Evolutionary conservation across 2,329 filamentous ascomycete genomes (phyloP), one percentile per base, ranked within the genome.

Genomic region (Alternaria novae-zelandiae): DNA sequence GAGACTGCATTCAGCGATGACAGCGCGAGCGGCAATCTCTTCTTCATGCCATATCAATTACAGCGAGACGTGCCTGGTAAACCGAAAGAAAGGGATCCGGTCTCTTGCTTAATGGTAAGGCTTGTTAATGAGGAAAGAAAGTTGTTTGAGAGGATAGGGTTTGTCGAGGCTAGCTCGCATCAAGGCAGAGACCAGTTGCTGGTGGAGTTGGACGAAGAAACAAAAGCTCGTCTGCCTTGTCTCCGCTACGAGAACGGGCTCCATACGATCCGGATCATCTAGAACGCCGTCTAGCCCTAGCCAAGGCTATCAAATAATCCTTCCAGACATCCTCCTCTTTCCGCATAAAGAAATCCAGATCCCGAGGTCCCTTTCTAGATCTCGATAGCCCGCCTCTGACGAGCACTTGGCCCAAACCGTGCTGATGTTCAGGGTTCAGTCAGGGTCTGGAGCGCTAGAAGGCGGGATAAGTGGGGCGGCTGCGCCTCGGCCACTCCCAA

Each of bases 221-320:
- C 36, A 6, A 68, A 68, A n/a, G 53, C 44, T 23, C 30, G 21
- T 12, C 28, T 70, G 11, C 64, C 61, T 8, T 69, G 64, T 36
- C 45, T 69, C 9, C 41, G 56, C n/a, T 67, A 65, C 26, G 53
- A 68, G 30, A 44, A 63, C 20, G 57, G 68, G 2, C 17, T 54
- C 8, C 64, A 65, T 17, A 67, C 59, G 13, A 61, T 68, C 58
- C 61, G 64, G 23, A 61, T 67, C 41, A 55, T 61, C 43, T 59
- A 61, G 47, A 54, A 28, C 11, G 49, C 26, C 26, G 46, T 59
- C 25, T 54, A 59, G 56, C 43, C 43, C 15, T 8, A 26, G 47
- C 26, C 49, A 43, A 59, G 49, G 9, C 32, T 25, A 13, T 17
- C 20, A 50, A 25, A 15, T 21, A 50, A 43, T 41, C 21, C 46